Conservation (phyloP, 345 rosid genomes). For the Ailanthus altissimus region DNA sequence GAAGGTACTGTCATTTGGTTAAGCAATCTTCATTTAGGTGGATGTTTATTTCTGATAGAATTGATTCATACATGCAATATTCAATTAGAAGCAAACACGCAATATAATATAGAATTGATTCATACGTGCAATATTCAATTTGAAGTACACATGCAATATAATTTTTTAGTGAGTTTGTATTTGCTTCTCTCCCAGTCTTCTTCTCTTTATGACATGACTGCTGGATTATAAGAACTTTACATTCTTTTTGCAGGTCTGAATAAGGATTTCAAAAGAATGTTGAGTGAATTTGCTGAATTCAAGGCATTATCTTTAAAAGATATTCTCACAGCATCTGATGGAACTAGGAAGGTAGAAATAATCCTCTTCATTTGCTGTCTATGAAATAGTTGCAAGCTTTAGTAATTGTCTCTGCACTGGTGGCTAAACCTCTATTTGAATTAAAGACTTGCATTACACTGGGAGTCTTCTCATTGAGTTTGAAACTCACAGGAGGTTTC, state of each 20-base stretch:
- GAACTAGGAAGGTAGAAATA: constrained; percentile 75
- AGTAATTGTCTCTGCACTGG: not conserved
- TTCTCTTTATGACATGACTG: not conserved
- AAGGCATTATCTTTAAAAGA: constrained; percentile 71
- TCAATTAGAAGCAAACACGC: not conserved
- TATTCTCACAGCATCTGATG: constrained; percentile 69
- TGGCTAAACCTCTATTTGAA: not conserved
- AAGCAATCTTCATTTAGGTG: not conserved
- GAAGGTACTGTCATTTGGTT: constrained; percentile 50
- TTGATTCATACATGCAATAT: not conserved
- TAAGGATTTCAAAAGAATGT: constrained; percentile 82
- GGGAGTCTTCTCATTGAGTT: constrained; percentile 65
- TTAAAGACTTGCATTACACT: constrained; percentile 4
- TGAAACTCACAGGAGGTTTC: constrained; percentile 75
- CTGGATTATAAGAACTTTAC: not conserved
- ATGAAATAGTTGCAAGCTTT: not conserved
- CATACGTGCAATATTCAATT: not conserved
- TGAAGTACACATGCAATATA: not conserved
- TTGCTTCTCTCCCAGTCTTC: not conserved
- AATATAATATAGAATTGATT: not conserved
- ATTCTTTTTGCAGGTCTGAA: constrained; percentile 55
- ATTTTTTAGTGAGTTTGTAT: not conserved
- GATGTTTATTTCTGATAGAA: not conserved
- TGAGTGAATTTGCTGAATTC: constrained; percentile 60
- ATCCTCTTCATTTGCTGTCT: constrained; percentile 12